Evolutionary conservation across 176 grass and related monocot species (phyloP).

Genomic region (Eremochloa ophiuroides): DNA sequence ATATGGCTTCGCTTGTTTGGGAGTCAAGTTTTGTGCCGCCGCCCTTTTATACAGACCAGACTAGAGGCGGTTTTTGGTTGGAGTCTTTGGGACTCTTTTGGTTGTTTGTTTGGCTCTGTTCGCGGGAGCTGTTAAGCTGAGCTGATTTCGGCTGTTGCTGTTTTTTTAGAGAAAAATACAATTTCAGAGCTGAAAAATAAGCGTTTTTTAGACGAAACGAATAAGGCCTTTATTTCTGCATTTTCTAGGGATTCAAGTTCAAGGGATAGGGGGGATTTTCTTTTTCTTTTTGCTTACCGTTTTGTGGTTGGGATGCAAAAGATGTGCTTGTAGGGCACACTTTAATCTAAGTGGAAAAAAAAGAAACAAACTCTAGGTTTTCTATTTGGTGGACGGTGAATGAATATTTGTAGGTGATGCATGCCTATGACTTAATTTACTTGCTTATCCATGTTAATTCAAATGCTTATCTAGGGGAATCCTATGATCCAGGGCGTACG

Average conservation of each 20-base stretch:
- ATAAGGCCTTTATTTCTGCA: too few relatives aligned
- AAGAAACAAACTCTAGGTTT: not conserved
- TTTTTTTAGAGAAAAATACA: too few relatives aligned
- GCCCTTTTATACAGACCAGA: conserved; percentile 11
- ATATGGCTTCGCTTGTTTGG: conserved; percentile 17
- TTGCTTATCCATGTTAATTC: not conserved
- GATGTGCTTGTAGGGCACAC: conserved; percentile 8
- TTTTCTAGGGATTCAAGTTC: not conserved
- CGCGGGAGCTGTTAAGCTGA: too few relatives aligned
- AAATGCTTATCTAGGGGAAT: not conserved
- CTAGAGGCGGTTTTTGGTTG: not conserved
- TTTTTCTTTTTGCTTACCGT: not conserved
- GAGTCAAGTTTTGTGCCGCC: not conserved
- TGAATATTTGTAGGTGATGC: not conserved
- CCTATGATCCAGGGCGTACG: not conserved
- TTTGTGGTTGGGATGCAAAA: conserved; percentile 14
- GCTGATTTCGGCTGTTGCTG: too few relatives aligned
- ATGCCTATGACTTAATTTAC: not conserved
- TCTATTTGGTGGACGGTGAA: not conserved
- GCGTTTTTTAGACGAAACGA: too few relatives aligned
- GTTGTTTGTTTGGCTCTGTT: conserved; percentile 21
- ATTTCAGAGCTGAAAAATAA: too few relatives aligned
- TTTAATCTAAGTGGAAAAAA: not conserved
- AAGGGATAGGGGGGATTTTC: not conserved
- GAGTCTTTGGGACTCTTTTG: not conserved